These are phyloP conservation scores for Canavalia ensiformis DNA, from an alignment of 306 rosid species.

Conservation along the genomic window DNA sequence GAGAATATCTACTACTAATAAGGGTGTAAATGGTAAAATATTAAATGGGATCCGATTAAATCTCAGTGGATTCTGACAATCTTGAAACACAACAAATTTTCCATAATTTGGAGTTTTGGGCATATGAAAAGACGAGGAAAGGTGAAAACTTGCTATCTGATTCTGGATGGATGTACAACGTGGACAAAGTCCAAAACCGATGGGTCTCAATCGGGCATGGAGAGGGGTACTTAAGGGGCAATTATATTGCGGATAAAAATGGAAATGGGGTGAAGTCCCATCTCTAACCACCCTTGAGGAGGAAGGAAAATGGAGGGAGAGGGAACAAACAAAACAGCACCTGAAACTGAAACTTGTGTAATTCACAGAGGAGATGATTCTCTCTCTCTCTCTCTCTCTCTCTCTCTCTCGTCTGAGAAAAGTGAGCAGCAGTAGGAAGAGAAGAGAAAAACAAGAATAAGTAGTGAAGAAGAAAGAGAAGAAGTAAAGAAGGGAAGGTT, in stretches of 20 bases:
- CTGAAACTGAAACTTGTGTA: slow-evolving; percentile 27
- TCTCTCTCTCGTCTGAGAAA: too few species aligned
- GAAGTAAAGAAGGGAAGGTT: neutral
- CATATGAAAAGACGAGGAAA: neutral
- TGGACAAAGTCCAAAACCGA: slow-evolving; percentile 38
- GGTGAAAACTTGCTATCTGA: neutral
- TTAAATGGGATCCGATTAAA: slow-evolving; percentile 30
- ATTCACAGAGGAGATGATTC: slow-evolving; percentile 16
- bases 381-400: too few species aligned
- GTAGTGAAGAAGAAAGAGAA: neutral
- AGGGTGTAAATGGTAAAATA: neutral
- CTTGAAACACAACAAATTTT: neutral
- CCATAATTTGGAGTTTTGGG: neutral
- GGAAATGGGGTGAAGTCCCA: slow-evolving; percentile 5
- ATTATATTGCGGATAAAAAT: neutral
- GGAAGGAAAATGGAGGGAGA: neutral
- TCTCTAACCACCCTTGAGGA: slow-evolving; percentile 21
- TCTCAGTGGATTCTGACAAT: slow-evolving; percentile 35
- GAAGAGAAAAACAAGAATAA: neutral
- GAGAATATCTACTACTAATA: neutral
- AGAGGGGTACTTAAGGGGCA: neutral
- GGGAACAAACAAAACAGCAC: neutral
- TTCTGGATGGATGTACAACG: slow-evolving; percentile 19
- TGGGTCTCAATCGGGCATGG: slow-evolving; percentile 37
- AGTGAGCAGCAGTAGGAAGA: too few species aligned